phyloP scores from a whole-genome alignment of 208 protist species.

The Phytomonas sp. region DNA sequence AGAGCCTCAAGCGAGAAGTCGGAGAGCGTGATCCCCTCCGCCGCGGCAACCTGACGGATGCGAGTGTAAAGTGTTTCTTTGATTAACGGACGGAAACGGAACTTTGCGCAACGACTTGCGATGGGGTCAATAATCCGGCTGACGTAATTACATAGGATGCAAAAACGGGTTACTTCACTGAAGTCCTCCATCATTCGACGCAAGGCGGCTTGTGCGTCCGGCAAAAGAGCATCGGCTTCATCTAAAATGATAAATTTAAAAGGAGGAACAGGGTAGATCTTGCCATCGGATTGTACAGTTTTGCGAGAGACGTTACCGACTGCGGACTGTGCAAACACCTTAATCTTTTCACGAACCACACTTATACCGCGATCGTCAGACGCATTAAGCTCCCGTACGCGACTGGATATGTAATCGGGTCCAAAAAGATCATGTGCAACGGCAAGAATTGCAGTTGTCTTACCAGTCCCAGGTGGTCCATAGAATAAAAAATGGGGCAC shows the following conservation, averaged over 20 bases:
- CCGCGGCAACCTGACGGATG: constrained; percentile 78
- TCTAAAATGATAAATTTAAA: constrained; percentile 99
- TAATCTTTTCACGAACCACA: constrained; percentile 97
- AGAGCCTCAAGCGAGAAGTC: constrained; percentile 62
- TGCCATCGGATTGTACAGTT: constrained; percentile 74
- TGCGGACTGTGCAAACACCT: constrained; percentile 94
- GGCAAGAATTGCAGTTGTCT: constrained; percentile 98
- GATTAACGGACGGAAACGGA: constrained; percentile 96
- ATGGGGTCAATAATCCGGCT: constrained; percentile 98
- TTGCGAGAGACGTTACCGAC: constrained; percentile 49
- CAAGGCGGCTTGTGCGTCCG: constrained; percentile 96
- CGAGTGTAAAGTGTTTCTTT: constrained; percentile 71
- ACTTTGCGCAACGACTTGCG: constrained; percentile 98
- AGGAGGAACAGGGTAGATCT: constrained; percentile 80
- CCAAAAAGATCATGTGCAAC: constrained; percentile 96
- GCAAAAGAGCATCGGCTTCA: constrained; percentile 98
- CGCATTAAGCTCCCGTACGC: constrained; percentile 99
- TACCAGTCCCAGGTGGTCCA: constrained; percentile 97
- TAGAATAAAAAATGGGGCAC: constrained; percentile 99
- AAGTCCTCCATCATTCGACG: constrained; percentile 98
- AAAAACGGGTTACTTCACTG: constrained; percentile 98
- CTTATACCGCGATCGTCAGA: constrained; percentile 99
- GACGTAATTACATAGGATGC: constrained; percentile 99
- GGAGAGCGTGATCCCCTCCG: constrained; percentile 80
- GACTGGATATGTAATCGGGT: constrained; percentile 68